Base-by-base conservation (phyloP, 2,329 filamentous ascomycete genomes). In the Ophiocordyceps robertsii region DNA sequence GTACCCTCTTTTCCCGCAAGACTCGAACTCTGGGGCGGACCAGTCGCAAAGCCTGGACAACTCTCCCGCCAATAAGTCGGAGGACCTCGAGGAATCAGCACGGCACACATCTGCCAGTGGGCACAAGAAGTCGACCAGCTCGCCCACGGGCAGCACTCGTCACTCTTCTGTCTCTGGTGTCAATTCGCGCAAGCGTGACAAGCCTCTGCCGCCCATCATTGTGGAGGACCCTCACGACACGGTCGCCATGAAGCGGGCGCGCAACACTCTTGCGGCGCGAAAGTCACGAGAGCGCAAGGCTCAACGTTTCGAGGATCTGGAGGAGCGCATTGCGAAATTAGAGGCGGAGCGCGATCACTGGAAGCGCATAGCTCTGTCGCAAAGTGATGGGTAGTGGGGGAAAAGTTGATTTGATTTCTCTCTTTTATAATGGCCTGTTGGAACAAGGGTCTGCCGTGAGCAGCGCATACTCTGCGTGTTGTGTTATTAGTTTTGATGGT, bases 231-330 rank as follows among this genome's bases (percentile, higher is more conserved):
- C 80, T 1, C 66, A 53, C 36, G 89, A 95, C 55, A 75, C 74
- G 10, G 61, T 83, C n/a, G 87, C 86, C 17, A 76, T 89, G 72
- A 95, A 95, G 79, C 84, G 90, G 60, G 89, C 88, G 40, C 83
- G 88, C 51, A 96, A 95, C 62, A 94, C 88, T 9, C 75, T 93
- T 60, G 90, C 90, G 16, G 90, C 90, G 54, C 87, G 90, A 51
- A 95, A 95, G 67, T 95, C 88, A 46, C 82, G 90, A 41, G 82
- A 87, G 56, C 82, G 87, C 51, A 95, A 95, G 69, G 79, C 85
- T 44, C 73, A 82, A 58, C 76, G 81, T 52, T 71, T 90, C 47
- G 80, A 84, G 43, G 76, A 80, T 44, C 70, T 95, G 38, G 84
- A 93, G 67, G 73, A 73, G 33, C 71, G 76, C 54, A 88, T 94